Conservation (phyloP, 345 rosid species). For the Nephelium lappaceum region DNA sequence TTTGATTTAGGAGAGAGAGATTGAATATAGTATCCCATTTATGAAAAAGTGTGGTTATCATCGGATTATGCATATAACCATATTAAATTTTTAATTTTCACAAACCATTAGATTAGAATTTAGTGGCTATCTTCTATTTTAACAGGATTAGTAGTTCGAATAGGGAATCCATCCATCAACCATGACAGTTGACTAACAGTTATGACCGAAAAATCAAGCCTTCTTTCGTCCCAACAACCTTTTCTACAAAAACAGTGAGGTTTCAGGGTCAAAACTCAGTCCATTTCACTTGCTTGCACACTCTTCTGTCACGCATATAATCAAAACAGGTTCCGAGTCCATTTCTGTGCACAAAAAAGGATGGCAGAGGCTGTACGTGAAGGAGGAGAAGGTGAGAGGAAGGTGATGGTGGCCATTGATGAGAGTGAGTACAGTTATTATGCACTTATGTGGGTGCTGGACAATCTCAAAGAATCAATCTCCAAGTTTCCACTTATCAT, state of each 20-base stretch:
- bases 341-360: background rate
- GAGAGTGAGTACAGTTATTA: constrained; percentile 54
- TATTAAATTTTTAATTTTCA: no score
- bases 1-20: no score
- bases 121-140: no score
- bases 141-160: no score
- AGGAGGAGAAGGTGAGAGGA: constrained; percentile 28
- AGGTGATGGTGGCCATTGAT: constrained; percentile 53
- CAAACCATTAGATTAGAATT: no score
- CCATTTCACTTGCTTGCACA: background rate
- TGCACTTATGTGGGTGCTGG: constrained; percentile 53
- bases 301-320: background rate
- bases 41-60: no score
- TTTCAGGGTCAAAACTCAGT: background rate
- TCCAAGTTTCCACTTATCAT: constrained; percentile 29
- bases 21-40: no score
- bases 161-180: no score
- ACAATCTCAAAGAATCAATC: constrained; percentile 42
- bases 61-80: no score
- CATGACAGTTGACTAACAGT: constrained; percentile 18
- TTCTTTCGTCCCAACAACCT: constrained; percentile 11
- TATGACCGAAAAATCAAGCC: constrained; percentile 15
- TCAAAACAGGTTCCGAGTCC: background rate
- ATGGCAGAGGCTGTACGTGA: constrained; percentile 16
- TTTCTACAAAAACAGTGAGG: background rate